Conservation (phyloP, 345 rosid genomes). For the Sapria himalayana region DNA sequence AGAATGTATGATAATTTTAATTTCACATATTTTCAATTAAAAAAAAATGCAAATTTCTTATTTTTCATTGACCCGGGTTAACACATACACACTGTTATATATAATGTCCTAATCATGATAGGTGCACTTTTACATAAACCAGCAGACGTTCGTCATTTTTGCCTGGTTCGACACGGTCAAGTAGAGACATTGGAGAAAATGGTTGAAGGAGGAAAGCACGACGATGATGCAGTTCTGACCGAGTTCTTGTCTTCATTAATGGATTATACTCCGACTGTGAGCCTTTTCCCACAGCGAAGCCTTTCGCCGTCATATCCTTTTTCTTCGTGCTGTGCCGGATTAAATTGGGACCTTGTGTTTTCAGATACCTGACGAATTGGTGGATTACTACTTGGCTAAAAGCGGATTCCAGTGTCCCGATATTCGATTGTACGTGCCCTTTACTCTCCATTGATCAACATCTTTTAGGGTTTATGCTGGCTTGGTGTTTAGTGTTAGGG, state of each 20-base stretch:
- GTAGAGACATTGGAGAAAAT: too few species aligned
- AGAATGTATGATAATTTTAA: too few species aligned
- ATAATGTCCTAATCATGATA: too few species aligned
- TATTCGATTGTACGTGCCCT: slow-evolving; percentile 71
- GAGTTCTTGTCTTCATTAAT: slow-evolving; percentile 70
- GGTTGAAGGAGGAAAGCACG: slow-evolving; percentile 47
- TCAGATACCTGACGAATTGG: slow-evolving; percentile 92
- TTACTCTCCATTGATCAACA: neutral
- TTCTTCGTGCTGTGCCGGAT: neutral
- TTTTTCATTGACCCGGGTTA: too few species aligned
- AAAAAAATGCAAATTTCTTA: too few species aligned
- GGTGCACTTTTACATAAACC: too few species aligned
- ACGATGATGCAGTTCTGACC: slow-evolving; percentile 58
- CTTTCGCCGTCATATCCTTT: neutral
- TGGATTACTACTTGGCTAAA: slow-evolving; percentile 84
- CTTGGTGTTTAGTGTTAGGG: too few species aligned
- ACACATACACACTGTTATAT: too few species aligned
- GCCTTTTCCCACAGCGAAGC: neutral
- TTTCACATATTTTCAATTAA: too few species aligned
- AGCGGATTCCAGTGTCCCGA: slow-evolving; percentile 96
- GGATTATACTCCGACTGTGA: slow-evolving; percentile 78
- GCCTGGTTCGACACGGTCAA: too few species aligned
- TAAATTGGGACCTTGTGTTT: neutral
- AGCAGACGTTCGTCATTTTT: too few species aligned
- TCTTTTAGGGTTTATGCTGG: too few species aligned